Evolutionary conservation across 352 stramenopile genomes (phyloP), one percentile per base, ranked within the genome.

Genomic region (Phytophthora sp.): DNA sequence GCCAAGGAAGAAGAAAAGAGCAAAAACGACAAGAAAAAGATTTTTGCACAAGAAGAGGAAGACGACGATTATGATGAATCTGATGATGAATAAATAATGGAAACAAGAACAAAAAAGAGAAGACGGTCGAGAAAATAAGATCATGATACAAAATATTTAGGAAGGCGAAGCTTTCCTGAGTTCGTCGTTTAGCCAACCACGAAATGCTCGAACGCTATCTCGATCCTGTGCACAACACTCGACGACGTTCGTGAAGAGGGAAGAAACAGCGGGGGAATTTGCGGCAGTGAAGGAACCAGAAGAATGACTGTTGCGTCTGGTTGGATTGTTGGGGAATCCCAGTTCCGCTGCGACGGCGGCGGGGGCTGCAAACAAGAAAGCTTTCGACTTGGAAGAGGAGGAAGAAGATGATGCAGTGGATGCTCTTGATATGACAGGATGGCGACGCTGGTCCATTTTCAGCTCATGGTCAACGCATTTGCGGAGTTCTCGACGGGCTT

Each of bases 391-490:
- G 28, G 32, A 34, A 17, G 34, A 51, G 9, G 66, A 44, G 11
- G 21, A 34, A 38, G 38, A 62, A 30, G 11, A 24, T 27, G 18
- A 24, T 12, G 50, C 20, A 8, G 32, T 39, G 34, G 66, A 44
- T 34, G 60, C 8, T 53, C 31, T 55, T 3, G 35, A 58, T 17
- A 11, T 38, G 11, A 58, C 41, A 0, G 76, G 77, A 8, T 84
- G 58, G 23, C 68, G 69, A 17, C 74, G 71, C 43, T 76, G 72
- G 20, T 84, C 66, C 65, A 79, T 72, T 37, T 43, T 65, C 4
- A 89, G 20, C 7, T 83, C 58, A 49, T 87, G 74, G 44, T 88
- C 68, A 18, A 89, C 69, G 27, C 73, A 79, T 31, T 72, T 65
- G 11, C 77, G 76, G 24, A 89, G 74, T 50, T 85, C 71, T 41